A percentile compares a stretch with the other conserved stretches of the same genome.
Evolutionary conservation across 257 asterid species (phyloP).

Genomic region (Solanum chilense): DNA sequence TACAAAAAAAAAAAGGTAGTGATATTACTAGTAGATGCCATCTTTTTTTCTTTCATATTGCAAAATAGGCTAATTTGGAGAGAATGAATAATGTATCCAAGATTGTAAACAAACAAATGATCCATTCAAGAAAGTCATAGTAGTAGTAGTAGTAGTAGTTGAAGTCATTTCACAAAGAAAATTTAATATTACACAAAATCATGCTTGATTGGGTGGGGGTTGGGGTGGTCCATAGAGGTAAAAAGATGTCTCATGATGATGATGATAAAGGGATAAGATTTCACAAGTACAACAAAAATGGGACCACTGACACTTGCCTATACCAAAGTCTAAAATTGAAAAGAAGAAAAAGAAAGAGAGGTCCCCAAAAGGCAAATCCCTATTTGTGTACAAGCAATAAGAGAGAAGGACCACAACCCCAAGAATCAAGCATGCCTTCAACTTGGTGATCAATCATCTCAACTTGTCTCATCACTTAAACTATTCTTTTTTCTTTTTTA

Average conservation of each 20-base stretch:
- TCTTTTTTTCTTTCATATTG: background rate
- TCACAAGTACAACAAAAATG: background rate
- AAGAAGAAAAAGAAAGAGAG: background rate
- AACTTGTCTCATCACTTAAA: background rate
- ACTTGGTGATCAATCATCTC: background rate
- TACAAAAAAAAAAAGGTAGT: background rate
- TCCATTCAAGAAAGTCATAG: background rate
- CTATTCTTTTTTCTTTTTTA: background rate
- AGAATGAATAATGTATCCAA: background rate
- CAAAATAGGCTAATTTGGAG: background rate
- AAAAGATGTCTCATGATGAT: background rate
- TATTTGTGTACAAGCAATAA: background rate
- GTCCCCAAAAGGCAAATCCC: background rate
- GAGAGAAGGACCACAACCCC: background rate
- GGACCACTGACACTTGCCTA: conserved; percentile 7
- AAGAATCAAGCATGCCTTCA: background rate
- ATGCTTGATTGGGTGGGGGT: background rate
- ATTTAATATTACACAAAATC: background rate
- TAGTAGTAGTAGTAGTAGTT: background rate
- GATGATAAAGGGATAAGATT: conserved; percentile 5
- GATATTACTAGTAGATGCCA: background rate
- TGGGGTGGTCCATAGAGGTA: background rate
- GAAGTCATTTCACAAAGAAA: background rate
- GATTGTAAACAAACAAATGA: background rate
- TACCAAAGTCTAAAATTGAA: background rate